Percentiles rank a stretch among this genome's conserved stretches.
Conservation (phyloP, 805 yeast species). For the Saccharomycopsis vini region DNA sequence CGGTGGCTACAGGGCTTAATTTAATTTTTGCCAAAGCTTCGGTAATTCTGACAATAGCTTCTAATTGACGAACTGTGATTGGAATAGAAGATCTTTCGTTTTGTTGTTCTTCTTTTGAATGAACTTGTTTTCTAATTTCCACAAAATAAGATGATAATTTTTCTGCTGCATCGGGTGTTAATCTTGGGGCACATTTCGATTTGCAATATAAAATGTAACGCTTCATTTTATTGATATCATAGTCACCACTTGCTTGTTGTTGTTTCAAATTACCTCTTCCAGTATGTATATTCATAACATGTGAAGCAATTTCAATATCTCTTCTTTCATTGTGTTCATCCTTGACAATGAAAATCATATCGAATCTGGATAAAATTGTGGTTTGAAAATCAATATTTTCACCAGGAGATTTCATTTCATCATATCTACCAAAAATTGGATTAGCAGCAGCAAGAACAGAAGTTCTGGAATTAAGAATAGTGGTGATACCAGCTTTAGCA, state of each 20-base stretch:
- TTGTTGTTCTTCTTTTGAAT: constrained; percentile 68
- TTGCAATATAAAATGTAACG: constrained; percentile 88
- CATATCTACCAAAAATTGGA: constrained; percentile 94
- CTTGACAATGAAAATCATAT: constrained; percentile 94
- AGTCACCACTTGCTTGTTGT: constrained; percentile 54
- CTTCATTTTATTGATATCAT: constrained; percentile 85
- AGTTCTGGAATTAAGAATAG: constrained; percentile 91
- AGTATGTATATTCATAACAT: constrained; percentile 91
- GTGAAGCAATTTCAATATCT: constrained; percentile 86
- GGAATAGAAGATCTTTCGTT: constrained; percentile 93
- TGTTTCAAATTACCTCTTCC: constrained; percentile 48
- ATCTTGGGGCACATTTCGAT: constrained; percentile 83
- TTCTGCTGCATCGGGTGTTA: constrained; percentile 84
- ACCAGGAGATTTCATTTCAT: constrained; percentile 92
- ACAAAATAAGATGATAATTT: constrained; percentile 87
- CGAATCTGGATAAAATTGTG: constrained; percentile 93
- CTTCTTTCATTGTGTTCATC: constrained; percentile 85
- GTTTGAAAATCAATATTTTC: constrained; percentile 98
- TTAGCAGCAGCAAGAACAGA: constrained; percentile 97
- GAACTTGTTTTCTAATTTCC: constrained; percentile 75
- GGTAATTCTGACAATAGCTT: constrained; percentile 92
- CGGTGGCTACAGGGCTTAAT: constrained; percentile 74
- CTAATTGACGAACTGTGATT: constrained; percentile 93
- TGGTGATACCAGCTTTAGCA: constrained; percentile 98
- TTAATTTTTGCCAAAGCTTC: constrained; percentile 87